Conservation (phyloP, 345 rosid species). For the Aquilaria yunnanensis region DNA sequence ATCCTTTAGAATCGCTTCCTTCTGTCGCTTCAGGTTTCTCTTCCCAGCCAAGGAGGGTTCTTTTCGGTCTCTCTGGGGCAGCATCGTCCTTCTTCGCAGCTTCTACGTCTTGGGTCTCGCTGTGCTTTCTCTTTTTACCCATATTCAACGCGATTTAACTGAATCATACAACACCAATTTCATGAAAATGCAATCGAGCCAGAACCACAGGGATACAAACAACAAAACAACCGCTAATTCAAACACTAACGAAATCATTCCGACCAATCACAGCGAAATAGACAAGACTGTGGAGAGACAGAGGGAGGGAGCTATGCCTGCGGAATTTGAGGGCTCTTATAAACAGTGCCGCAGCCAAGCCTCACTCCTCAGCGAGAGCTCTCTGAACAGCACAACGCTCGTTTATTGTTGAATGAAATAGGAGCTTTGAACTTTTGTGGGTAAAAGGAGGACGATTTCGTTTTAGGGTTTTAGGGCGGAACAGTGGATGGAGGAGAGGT, state of each 20-base stretch:
- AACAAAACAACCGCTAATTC: not conserved
- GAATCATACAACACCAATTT: too few relatives aligned
- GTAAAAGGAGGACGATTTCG: too few relatives aligned
- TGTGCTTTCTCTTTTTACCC: conserved; percentile 82
- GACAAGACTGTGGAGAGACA: not conserved
- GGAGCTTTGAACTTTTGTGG: too few relatives aligned
- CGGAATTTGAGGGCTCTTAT: too few relatives aligned
- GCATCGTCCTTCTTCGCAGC: conserved; percentile 41
- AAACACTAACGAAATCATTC: too few relatives aligned
- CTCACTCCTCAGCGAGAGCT: too few relatives aligned
- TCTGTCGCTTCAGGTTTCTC: conserved; percentile 33
- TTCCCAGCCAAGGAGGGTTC: conserved; percentile 86
- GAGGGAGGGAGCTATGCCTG: not conserved
- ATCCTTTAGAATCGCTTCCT: conserved; percentile 21
- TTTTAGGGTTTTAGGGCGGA: too few relatives aligned
- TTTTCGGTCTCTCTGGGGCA: conserved; percentile 57
- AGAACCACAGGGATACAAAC: not conserved
- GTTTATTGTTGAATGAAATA: too few relatives aligned
- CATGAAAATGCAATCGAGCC: too few relatives aligned
- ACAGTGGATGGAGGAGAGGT: too few relatives aligned
- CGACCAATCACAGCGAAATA: not conserved
- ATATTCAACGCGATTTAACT: conserved; percentile 15
- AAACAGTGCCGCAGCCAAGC: too few relatives aligned
- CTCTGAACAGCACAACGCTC: too few relatives aligned
- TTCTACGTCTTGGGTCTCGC: conserved; percentile 43